phyloP scores from a whole-genome alignment of 768 basidiomycete genomes.

The Tubosaeta brunneosetosa region DNA sequence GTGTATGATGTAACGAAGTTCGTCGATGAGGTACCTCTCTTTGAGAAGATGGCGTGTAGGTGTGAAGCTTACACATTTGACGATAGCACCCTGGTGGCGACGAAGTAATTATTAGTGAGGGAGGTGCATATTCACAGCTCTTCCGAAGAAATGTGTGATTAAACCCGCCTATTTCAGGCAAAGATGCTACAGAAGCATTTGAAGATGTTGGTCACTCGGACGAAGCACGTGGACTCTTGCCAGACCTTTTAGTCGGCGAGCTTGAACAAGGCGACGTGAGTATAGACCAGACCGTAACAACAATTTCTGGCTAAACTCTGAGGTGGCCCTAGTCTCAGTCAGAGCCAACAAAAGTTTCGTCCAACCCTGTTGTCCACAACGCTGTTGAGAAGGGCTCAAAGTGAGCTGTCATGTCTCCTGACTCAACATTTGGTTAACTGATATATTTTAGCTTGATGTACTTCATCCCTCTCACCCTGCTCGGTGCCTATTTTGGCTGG shows the following conservation, averaged over 20 bases:
- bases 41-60: neutral
- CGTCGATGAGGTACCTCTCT: constrained; percentile 76
- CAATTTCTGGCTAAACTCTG: constrained; percentile 1
- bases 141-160: neutral
- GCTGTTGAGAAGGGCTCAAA: constrained; percentile 67
- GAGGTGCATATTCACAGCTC: constrained; percentile 52
- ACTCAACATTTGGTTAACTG: neutral
- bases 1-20: constrained; percentile 94
- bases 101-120: constrained; percentile 93
- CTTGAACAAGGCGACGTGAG: constrained; percentile 70
- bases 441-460: constrained; percentile 60
- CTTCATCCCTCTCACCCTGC: constrained; percentile 71
- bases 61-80: constrained; percentile 5
- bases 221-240: constrained; percentile 85
- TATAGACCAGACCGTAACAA: constrained; percentile 6
- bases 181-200: constrained; percentile 96
- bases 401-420: constrained; percentile 36
- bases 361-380: constrained; percentile 34
- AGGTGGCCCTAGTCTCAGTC: constrained; percentile 39
- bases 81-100: constrained; percentile 93
- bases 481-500: constrained; percentile 88
- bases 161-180: constrained; percentile 48
- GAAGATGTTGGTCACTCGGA: constrained; percentile 99
- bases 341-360: constrained; percentile 47
- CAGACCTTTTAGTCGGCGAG: constrained; percentile 74